Percentiles rank a stretch among this genome's conserved stretches.
Conservation (phyloP, 345 rosid genomes). For the Cardamine chenopodiifolia region DNA sequence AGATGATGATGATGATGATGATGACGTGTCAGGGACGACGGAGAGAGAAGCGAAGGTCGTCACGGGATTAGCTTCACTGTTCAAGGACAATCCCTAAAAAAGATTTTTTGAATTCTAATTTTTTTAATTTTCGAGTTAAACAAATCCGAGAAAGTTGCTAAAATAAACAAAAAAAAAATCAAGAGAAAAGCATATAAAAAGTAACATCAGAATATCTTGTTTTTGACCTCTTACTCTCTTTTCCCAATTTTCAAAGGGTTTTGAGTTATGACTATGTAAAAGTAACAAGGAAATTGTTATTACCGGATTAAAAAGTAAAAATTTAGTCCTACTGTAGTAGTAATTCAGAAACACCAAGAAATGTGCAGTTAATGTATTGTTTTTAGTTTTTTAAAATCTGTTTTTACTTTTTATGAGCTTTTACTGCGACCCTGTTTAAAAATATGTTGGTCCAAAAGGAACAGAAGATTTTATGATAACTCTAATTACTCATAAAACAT, state of each 20-base stretch:
- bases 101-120: conserved; percentile 42
- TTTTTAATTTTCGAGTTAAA: conserved; percentile 19
- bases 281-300: not conserved
- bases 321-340: not conserved
- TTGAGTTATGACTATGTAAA: not conserved
- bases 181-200: not conserved
- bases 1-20: conserved; percentile 7
- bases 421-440: conserved; percentile 10
- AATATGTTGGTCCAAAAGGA: conserved; percentile 36
- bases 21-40: conserved; percentile 39
- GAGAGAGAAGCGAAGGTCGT: conserved; percentile 57
- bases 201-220: conserved; percentile 6
- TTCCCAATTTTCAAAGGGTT: not conserved
- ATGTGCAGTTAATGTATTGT: not conserved
- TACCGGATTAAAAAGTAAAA: not conserved
- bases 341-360: not conserved
- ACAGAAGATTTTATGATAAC: conserved; percentile 16
- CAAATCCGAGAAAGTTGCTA: not conserved
- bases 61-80: conserved; percentile 83
- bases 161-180: not conserved
- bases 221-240: too few relatives aligned
- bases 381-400: conserved; percentile 4
- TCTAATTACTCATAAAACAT: conserved; percentile 11
- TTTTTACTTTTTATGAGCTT: not conserved
- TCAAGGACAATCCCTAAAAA: conserved; percentile 63